Conservation (phyloP, 768 basidiomycete species). For the Pluteus cervinus region DNA sequence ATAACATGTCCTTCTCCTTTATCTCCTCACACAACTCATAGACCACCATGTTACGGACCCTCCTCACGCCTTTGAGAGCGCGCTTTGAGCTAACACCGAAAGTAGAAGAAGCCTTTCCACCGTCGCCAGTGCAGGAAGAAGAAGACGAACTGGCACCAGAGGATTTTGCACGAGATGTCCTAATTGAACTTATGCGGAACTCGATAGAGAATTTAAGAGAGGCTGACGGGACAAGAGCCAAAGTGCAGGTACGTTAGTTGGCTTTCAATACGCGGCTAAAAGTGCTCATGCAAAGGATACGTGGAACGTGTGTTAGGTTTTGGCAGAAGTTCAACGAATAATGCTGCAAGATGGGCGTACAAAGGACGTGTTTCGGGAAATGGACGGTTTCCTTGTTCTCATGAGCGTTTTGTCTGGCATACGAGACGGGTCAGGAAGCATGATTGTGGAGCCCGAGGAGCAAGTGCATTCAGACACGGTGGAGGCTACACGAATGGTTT, state of each 20-base stretch:
- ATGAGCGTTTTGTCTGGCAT: slow-evolving; percentile 68
- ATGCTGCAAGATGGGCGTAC: slow-evolving; percentile 60
- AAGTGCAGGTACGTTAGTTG: slow-evolving; percentile 34
- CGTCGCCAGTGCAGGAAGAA: slow-evolving; percentile 22
- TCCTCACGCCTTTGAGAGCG: slow-evolving; percentile 54
- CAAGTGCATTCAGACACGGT: slow-evolving; percentile 30
- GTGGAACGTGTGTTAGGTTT: slow-evolving; percentile 32
- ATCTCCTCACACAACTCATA: no score
- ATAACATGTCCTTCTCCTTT: no score
- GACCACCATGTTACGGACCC: slow-evolving; percentile 48
- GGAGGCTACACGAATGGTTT: slow-evolving; percentile 54
- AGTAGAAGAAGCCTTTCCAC: slow-evolving; percentile 7
- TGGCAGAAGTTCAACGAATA: slow-evolving; percentile 62
- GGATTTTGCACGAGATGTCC: slow-evolving; percentile 69
- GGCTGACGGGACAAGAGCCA: slow-evolving; percentile 21
- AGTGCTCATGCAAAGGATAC: no score
- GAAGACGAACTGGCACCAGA: slow-evolving; percentile 50
- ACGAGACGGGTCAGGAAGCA: slow-evolving; percentile 23
- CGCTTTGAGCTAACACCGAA: slow-evolving; percentile 43
- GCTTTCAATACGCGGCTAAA: background rate
- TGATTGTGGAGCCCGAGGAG: slow-evolving; percentile 32
- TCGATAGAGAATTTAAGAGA: slow-evolving; percentile 65
- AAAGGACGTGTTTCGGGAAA: slow-evolving; percentile 73
- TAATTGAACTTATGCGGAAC: slow-evolving; percentile 65
- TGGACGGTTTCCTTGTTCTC: slow-evolving; percentile 75